These are phyloP conservation scores for Phragmites australis DNA, from an alignment of 176 grass and related monocot genomes.

Conservation along the genomic window DNA sequence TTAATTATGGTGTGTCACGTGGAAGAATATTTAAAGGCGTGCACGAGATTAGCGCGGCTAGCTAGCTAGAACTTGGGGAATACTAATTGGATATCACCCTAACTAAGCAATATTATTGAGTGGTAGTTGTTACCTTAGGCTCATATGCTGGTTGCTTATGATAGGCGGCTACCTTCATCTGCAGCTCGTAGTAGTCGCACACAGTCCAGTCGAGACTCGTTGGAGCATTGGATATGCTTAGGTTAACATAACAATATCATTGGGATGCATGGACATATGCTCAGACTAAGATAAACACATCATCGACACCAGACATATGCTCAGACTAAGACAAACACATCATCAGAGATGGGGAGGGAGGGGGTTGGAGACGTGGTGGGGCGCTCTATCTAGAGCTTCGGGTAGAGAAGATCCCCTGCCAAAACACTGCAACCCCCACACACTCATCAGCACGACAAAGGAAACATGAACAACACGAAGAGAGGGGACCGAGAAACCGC, in stretches of 20 bases:
- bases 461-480: neutral
- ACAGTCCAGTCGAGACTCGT: constrained; percentile 55
- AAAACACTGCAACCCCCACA: neutral
- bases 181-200: constrained; percentile 71
- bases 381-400: no score
- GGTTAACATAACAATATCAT: no score
- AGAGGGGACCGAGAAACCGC: neutral
- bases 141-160: constrained; percentile 57
- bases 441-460: constrained; percentile 1
- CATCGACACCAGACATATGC: no score
- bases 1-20: constrained; percentile 56
- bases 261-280: no score
- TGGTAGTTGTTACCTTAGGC: constrained; percentile 44
- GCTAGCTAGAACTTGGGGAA: constrained; percentile 17
- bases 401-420: constrained; percentile 64
- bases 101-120: constrained; percentile 1
- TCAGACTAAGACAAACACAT: no score
- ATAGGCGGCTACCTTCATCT: constrained; percentile 66
- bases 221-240: no score
- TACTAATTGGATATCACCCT: constrained; percentile 37
- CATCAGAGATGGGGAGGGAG: no score
- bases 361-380: no score
- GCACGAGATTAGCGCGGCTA: constrained; percentile 32
- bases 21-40: constrained; percentile 41
- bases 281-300: no score